Evolutionary conservation across 169 alveolate species (phyloP).

Genomic region (Eimeria necatrix): DNA sequence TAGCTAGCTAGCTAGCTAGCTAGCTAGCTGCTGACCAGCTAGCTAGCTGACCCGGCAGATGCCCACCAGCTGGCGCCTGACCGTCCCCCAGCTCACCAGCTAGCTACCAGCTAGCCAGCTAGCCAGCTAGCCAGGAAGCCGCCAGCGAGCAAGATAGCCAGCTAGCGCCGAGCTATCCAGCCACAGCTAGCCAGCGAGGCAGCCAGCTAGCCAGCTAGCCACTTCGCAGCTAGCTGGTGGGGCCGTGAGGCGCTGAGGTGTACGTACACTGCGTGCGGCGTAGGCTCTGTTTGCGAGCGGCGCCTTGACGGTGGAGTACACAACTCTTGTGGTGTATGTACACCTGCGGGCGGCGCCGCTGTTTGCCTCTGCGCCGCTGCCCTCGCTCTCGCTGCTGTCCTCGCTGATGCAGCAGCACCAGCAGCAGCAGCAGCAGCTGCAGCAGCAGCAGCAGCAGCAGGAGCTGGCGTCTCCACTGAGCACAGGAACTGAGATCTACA

Average conservation of each 20-base stretch:
- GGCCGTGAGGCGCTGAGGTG: background rate
- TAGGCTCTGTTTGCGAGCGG: constrained; percentile 39
- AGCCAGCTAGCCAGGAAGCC: too few relatives aligned
- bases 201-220: too few relatives aligned
- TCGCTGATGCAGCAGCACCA: constrained; percentile 43
- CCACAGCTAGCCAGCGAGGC: too few relatives aligned
- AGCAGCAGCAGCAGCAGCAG: constrained; percentile 52
- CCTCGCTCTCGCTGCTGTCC: constrained; percentile 22
- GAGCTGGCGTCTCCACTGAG: background rate
- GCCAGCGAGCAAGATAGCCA: too few relatives aligned
- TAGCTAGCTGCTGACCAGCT: too few relatives aligned
- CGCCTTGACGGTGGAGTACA: constrained; percentile 33
- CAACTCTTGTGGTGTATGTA: constrained; percentile 40
- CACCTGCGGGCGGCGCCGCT: constrained; percentile 13
- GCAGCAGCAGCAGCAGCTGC: constrained; percentile 26
- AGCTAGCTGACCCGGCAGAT: too few relatives aligned
- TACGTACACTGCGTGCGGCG: background rate
- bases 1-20: too few relatives aligned
- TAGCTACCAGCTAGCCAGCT: too few relatives aligned
- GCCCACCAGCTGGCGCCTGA: too few relatives aligned
- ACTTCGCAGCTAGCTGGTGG: too few relatives aligned
- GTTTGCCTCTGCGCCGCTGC: constrained; percentile 41
- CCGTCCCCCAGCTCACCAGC: too few relatives aligned
- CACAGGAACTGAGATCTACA: background rate
- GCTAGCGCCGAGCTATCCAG: too few relatives aligned